A percentile compares a stretch with the other conserved stretches of the same genome.
These are phyloP conservation scores for Clonostachys chloroleuca DNA, from an alignment of 2,329 filamentous ascomycete genomes.

Conservation along the genomic window DNA sequence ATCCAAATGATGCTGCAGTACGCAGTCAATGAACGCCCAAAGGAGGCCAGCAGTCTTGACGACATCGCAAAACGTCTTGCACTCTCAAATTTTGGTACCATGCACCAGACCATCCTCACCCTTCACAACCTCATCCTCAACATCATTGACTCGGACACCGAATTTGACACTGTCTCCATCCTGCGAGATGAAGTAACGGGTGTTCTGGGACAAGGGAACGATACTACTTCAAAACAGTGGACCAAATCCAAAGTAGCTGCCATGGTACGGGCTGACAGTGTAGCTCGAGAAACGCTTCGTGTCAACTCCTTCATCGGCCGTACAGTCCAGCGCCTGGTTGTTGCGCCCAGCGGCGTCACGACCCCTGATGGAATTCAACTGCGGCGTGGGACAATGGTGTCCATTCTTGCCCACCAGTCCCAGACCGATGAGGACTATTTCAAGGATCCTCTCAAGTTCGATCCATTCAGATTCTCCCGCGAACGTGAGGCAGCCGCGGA, in stretches of 20 bases:
- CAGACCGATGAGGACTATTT: constrained; percentile 3
- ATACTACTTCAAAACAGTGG: constrained; percentile 19
- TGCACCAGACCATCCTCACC: constrained; percentile 32
- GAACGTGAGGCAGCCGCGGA: constrained; percentile 19
- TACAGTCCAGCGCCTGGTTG: too few relatives aligned
- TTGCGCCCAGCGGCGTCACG: too few relatives aligned
- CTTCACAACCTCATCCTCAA: constrained; percentile 32
- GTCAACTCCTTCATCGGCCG: constrained; percentile 4
- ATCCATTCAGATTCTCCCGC: constrained; percentile 32
- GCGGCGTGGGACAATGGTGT: too few relatives aligned
- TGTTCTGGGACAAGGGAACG: constrained; percentile 11
- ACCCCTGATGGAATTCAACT: too few relatives aligned
- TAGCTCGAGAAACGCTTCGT: constrained; percentile 32
- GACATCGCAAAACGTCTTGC: constrained; percentile 21
- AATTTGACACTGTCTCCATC: constrained; percentile 26
- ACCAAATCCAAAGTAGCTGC: constrained; percentile 27
- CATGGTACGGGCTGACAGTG: constrained; percentile 33
- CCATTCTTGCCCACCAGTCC: too few relatives aligned
- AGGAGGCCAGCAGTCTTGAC: constrained; percentile 22
- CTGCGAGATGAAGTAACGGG: constrained; percentile 28
- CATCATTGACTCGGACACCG: constrained; percentile 23
- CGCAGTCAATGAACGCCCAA: constrained; percentile 25
- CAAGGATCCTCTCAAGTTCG: constrained; percentile 27
- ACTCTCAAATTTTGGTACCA: constrained; percentile 26
- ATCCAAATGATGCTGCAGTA: not conserved